Percentiles rank a stretch among this genome's conserved stretches.
Conservation (phyloP, 179 eudicot species). For the Beta macrorhiza region DNA sequence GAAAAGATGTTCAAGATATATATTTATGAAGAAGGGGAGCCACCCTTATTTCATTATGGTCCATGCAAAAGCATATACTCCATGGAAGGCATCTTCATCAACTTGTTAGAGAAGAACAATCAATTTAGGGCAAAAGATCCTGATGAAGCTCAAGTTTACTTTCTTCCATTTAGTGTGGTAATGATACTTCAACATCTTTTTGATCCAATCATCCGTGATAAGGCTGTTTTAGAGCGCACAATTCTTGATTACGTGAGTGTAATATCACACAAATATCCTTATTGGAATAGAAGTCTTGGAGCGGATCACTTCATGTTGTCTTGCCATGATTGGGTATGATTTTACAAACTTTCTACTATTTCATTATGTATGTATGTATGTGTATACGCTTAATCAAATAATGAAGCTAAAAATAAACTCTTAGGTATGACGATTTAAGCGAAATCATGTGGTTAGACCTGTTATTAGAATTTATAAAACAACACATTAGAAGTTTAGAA, state of each 20-base stretch:
- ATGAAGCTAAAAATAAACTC: too few species aligned
- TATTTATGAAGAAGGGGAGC: slow-evolving; percentile 62
- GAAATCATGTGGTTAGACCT: too few species aligned
- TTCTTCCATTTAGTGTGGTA: slow-evolving; percentile 52
- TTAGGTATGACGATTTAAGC: too few species aligned
- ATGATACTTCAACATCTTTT: slow-evolving; percentile 37
- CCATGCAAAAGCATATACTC: slow-evolving; percentile 49
- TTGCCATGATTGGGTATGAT: slow-evolving; percentile 62
- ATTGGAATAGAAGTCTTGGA: slow-evolving; percentile 52
- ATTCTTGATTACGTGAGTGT: slow-evolving; percentile 41
- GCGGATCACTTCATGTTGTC: slow-evolving; percentile 61
- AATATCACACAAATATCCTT: slow-evolving; percentile 39
- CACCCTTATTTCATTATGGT: slow-evolving; percentile 57
- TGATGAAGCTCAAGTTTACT: slow-evolving; percentile 47
- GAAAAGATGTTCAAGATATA: slow-evolving; percentile 52
- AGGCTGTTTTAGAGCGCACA: slow-evolving; percentile 41
- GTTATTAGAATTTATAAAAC: too few species aligned
- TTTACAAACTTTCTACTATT: too few species aligned
- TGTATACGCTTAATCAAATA: too few species aligned
- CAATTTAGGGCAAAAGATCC: slow-evolving; percentile 44
- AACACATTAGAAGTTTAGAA: too few species aligned
- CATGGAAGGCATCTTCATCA: slow-evolving; percentile 51
- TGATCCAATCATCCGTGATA: slow-evolving; percentile 39
- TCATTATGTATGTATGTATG: too few species aligned
- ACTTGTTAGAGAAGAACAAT: slow-evolving; percentile 36